These are phyloP conservation scores for Metschnikowia orientalis DNA, from an alignment of 805 yeast genomes.

Conservation along the genomic window DNA sequence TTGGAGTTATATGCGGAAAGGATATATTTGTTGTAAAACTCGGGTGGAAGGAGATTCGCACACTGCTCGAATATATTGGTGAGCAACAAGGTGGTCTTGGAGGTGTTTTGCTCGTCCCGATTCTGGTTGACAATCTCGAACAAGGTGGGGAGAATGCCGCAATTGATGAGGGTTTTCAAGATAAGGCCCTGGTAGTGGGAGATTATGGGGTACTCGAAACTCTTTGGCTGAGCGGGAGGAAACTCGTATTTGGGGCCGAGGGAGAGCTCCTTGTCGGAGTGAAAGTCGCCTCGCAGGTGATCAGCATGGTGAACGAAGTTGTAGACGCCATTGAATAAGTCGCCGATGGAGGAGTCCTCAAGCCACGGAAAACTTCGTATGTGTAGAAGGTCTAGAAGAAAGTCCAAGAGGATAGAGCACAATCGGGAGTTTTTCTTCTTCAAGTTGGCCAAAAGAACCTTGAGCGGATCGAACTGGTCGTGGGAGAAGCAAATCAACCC, in stretches of 20 bases:
- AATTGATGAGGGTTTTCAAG: constrained; percentile 47
- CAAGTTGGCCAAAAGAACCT: constrained; percentile 58
- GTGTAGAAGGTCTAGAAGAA: constrained; percentile 63
- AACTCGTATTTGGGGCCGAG: constrained; percentile 13
- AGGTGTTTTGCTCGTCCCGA: constrained; percentile 41
- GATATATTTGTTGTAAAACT: constrained; percentile 24
- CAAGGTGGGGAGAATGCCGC: constrained; percentile 51
- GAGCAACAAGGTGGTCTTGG: constrained; percentile 61
- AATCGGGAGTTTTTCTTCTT: constrained; percentile 51
- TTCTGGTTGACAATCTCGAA: constrained; percentile 38
- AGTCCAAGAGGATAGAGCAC: constrained; percentile 63
- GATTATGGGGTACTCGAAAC: constrained; percentile 40
- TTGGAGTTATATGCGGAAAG: constrained; percentile 8
- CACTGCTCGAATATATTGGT: constrained; percentile 59
- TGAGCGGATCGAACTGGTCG: constrained; percentile 51
- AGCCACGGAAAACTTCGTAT: constrained; percentile 58
- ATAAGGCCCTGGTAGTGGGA: constrained; percentile 68
- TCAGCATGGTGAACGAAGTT: constrained; percentile 20
- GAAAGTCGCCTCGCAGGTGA: not conserved
- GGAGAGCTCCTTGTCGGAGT: not conserved
- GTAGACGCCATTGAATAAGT: constrained; percentile 10
- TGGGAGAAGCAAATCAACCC: constrained; percentile 68
- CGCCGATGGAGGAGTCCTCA: constrained; percentile 14
- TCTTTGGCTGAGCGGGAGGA: constrained; percentile 21
- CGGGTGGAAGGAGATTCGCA: constrained; percentile 50